phyloP scores from a whole-genome alignment of 345 rosid species.

The Aegle marmelos region DNA sequence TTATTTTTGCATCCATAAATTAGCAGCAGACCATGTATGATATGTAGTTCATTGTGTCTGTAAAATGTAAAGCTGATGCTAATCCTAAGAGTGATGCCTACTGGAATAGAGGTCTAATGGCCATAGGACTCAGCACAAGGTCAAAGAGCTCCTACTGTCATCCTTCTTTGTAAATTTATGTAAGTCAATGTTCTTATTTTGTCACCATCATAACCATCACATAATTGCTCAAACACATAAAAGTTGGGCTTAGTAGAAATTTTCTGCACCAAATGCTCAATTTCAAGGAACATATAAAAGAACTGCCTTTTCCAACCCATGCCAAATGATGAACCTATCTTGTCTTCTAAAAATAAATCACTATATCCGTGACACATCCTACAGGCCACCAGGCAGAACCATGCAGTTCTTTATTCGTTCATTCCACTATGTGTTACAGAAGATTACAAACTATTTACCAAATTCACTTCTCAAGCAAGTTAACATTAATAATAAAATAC shows the following conservation, averaged over 20 bases:
- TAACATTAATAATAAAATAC: neutral
- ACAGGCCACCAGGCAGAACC: neutral
- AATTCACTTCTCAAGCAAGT: neutral
- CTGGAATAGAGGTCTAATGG: neutral
- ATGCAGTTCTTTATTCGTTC: neutral
- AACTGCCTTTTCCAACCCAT: neutral
- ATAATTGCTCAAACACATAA: neutral
- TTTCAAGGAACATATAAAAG: neutral
- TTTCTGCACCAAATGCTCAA: neutral
- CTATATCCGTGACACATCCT: neutral
- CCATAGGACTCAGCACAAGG: neutral
- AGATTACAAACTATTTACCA: neutral
- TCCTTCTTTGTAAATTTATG: neutral
- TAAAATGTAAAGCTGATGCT: neutral
- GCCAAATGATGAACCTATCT: neutral
- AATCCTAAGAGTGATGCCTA: neutral
- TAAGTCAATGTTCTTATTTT: neutral
- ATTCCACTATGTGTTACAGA: neutral
- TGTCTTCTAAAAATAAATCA: neutral
- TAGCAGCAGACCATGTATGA: too few relatives aligned
- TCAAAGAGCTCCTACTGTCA: neutral
- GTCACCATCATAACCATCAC: neutral
- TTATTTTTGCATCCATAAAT: neutral
- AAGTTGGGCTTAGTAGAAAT: neutral
- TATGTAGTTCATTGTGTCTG: neutral